phyloP scores from a whole-genome alignment of 306 rosid species.

The Medicago arabica region DNA sequence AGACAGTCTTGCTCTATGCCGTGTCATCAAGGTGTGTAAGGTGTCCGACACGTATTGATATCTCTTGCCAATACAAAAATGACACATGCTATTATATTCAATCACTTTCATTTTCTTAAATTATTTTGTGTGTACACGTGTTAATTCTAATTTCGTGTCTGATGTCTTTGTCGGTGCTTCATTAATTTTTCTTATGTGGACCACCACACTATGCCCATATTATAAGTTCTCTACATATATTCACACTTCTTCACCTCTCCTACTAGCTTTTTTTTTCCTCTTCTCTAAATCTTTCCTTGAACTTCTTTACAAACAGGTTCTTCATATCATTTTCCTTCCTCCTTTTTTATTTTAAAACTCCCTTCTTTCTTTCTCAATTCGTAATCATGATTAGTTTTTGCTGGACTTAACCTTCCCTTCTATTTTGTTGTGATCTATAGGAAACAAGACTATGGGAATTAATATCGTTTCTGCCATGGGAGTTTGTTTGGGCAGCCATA shows the following conservation, averaged over 20 bases:
- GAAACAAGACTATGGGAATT: conserved; percentile 36
- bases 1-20: neutral
- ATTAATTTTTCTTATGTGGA: neutral
- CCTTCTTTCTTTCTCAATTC: neutral
- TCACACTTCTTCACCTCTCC: neutral
- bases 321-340: conserved; percentile 8
- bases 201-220: neutral
- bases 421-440: conserved; percentile 50
- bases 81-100: neutral
- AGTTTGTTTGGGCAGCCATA: conserved; percentile 50
- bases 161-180: neutral
- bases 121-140: neutral
- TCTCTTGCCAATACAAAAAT: neutral
- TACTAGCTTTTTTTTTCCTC: too few species aligned
- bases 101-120: neutral
- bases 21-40: neutral
- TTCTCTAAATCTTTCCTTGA: neutral
- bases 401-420: neutral
- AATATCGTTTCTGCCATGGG: conserved; percentile 56
- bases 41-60: neutral
- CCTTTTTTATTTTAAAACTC: neutral
- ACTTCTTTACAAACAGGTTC: conserved; percentile 31
- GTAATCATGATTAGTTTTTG: conserved; percentile 23
- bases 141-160: neutral
- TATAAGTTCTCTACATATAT: conserved; percentile 7